These are phyloP conservation scores for Kluyveromyces nonfermentans DNA, from an alignment of 805 yeast species.

Conservation along the genomic window DNA sequence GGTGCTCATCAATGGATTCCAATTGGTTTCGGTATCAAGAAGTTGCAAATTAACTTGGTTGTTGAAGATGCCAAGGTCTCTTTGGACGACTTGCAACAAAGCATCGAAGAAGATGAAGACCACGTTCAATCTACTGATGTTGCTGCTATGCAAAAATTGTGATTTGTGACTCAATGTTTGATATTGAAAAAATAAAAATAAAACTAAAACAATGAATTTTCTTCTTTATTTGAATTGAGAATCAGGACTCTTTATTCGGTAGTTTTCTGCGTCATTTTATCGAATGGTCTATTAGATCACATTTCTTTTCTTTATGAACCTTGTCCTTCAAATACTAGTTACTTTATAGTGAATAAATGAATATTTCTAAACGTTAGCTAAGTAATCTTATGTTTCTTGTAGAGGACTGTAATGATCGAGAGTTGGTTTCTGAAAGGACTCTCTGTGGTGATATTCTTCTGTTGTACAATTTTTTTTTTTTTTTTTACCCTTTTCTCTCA, in stretches of 20 bases:
- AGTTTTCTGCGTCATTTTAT: not conserved
- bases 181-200: too few species aligned
- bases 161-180: slow-evolving; percentile 29
- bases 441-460: too few species aligned
- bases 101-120: slow-evolving; percentile 86
- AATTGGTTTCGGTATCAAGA: slow-evolving; percentile 99
- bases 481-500: too few species aligned
- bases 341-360: not conserved
- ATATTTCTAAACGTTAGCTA: not conserved
- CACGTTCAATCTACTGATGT: slow-evolving; percentile 98
- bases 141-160: slow-evolving; percentile 97
- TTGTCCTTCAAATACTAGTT: not conserved
- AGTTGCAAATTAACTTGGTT: slow-evolving; percentile 96
- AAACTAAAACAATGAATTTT: slow-evolving; percentile 4
- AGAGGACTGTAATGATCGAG: not conserved
- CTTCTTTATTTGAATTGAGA: not conserved
- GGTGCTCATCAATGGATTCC: slow-evolving; percentile 96
- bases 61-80: slow-evolving; percentile 96
- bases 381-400: too few species aligned
- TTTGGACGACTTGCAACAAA: slow-evolving; percentile 74
- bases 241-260: not conserved
- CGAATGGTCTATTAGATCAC: not conserved
- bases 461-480: too few species aligned
- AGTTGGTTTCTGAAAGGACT: not conserved
- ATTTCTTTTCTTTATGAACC: too few species aligned